Evolutionary conservation across 192 early-diverging fungal species (phyloP), one percentile per base, ranked within the genome.

Genomic region (Anaeromyces robustus): DNA sequence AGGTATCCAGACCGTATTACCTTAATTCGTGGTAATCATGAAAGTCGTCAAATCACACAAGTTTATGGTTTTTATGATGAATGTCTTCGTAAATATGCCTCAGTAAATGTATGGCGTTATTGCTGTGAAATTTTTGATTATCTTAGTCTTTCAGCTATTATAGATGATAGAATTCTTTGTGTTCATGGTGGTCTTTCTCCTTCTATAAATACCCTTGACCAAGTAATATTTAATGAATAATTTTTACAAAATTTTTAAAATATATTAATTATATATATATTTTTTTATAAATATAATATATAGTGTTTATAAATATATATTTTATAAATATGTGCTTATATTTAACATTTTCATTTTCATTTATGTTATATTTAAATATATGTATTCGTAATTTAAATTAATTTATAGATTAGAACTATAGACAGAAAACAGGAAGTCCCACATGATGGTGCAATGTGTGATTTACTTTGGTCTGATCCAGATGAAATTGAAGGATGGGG

Each of bases 71-170:
- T 52, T 52, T 52, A 52, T 6, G 43, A 52, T 52, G 43, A 52
- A 22, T 52, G 43, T 52, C 86, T 96, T 86, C 91, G 95, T 81
- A 98, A 98, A 86, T 98, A 95, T 87, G 97, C 96, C 29, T 96
- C 95, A 18, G 93, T 94, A 28, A 96, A 96, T 83, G 96, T 98
- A 30, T 99, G 96, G 96, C 90, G 95, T 84, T 96, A 96, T 83
- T 99, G 96, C 86, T 97, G 96, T 79, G 96, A 99, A 84, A 92
- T 99, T 37, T 99, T 99, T 83, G 97, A 99, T 84, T 97, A 97
- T 83, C 88, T 99, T 82, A 94, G 93, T 68, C 86, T 99, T 83
- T 94, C 94, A 31, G 97, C 97, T 29, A 92, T 97, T 77, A 95
- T 98, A 83, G 97, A 97, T 82, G 94, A 95, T 81, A 92, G 92